These are phyloP conservation scores for Ophiostoma quercus DNA, from an alignment of 2,329 filamentous ascomycete genomes.

Conservation along the genomic window DNA sequence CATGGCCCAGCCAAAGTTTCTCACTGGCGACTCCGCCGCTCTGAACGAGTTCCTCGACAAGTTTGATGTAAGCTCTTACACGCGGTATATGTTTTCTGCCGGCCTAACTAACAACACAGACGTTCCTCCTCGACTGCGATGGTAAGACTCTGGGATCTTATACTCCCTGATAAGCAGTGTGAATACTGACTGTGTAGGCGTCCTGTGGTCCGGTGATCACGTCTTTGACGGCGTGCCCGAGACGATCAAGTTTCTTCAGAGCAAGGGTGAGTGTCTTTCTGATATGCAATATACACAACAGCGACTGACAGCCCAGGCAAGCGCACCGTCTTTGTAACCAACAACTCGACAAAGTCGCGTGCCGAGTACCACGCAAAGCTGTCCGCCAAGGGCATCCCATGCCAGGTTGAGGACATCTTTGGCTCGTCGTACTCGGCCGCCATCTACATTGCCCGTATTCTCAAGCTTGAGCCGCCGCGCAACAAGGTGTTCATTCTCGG, in stretches of 20 bases:
- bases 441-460: constrained; percentile 91
- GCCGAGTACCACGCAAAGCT: constrained; percentile 91
- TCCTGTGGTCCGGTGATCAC: constrained; percentile 93
- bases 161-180: neutral
- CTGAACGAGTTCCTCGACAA: constrained; percentile 80
- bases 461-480: constrained; percentile 69
- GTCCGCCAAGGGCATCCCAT: constrained; percentile 70
- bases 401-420: constrained; percentile 83
- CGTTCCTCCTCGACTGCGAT: constrained; percentile 95
- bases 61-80: constrained; percentile 73
- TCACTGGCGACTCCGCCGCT: constrained; percentile 72
- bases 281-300: neutral
- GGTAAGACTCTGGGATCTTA: constrained; percentile 48
- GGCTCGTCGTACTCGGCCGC: constrained; percentile 91
- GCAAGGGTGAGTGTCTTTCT: constrained; percentile 57
- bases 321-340: constrained; percentile 90
- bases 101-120: constrained; percentile 45
- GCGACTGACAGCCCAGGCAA: constrained; percentile 57
- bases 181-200: constrained; percentile 52
- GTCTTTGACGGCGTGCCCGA: constrained; percentile 80
- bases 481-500: constrained; percentile 94
- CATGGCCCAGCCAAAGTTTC: constrained; percentile 46
- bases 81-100: neutral
- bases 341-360: constrained; percentile 97
- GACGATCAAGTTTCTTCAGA: constrained; percentile 75